These are phyloP conservation scores for Neofusicoccum laricinum DNA, from an alignment of 2,329 filamentous ascomycete species.

Conservation along the genomic window DNA sequence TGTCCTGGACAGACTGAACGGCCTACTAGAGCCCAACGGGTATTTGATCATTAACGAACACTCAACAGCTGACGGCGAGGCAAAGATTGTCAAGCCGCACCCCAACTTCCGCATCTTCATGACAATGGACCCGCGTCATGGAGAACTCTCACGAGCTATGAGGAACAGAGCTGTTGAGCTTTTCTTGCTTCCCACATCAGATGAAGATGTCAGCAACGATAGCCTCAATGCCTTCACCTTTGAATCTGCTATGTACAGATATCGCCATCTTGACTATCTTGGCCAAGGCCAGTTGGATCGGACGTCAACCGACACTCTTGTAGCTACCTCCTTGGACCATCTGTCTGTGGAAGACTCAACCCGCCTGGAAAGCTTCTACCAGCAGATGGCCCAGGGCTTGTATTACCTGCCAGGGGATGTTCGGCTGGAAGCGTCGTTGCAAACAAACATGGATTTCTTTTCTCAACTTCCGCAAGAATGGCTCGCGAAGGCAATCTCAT, in stretches of 20 bases:
- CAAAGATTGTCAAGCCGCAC: slow-evolving; percentile 77
- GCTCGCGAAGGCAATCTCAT: background rate
- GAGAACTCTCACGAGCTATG: slow-evolving; percentile 94
- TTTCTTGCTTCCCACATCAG: slow-evolving; percentile 53
- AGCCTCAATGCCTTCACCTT: slow-evolving; percentile 28
- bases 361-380: slow-evolving; percentile 29
- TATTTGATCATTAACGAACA: slow-evolving; percentile 91
- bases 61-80: slow-evolving; percentile 75
- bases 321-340: slow-evolving; percentile 33
- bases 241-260: slow-evolving; percentile 39
- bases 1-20: slow-evolving; percentile 91
- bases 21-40: slow-evolving; percentile 85
- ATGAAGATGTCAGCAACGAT: slow-evolving; percentile 17
- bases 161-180: slow-evolving; percentile 92
- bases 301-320: slow-evolving; percentile 14
- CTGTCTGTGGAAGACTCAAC: slow-evolving; percentile 32
- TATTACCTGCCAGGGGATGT: background rate
- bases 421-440: background rate
- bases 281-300: slow-evolving; percentile 15
- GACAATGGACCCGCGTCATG: slow-evolving; percentile 87
- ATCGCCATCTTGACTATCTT: slow-evolving; percentile 28
- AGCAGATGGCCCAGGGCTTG: slow-evolving; percentile 23
- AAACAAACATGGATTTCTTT: slow-evolving; percentile 18
- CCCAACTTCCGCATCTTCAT: slow-evolving; percentile 87
- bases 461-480: slow-evolving; percentile 30